phyloP scores from a whole-genome alignment of 768 basidiomycete species.

The Rhodotorula graminis region DNA sequence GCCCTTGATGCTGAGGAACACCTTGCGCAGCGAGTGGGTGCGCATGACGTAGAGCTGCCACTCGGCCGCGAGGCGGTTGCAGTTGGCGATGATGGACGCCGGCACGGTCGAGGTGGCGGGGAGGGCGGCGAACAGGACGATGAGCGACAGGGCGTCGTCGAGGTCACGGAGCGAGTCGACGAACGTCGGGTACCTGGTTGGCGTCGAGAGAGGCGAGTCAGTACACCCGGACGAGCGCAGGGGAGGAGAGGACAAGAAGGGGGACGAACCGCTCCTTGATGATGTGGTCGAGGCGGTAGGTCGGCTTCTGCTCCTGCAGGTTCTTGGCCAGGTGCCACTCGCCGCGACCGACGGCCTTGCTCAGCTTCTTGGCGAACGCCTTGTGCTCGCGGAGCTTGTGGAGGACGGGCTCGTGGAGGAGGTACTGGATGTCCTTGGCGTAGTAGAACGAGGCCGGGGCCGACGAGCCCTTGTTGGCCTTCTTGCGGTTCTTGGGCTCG shows the following conservation, averaged over 20 bases:
- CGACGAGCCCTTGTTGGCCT: conserved; percentile 94
- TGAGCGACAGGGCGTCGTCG: conserved; percentile 93
- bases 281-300: conserved; percentile 87
- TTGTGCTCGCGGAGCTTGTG: conserved; percentile 94
- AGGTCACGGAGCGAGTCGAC: conserved; percentile 91
- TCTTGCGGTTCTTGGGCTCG: conserved; percentile 83
- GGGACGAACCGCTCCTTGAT: conserved; percentile 81
- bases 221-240: not conserved
- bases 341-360: conserved; percentile 81
- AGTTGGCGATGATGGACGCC: conserved; percentile 79
- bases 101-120: conserved; percentile 77
- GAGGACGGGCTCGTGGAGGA: conserved; percentile 92
- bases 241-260: not conserved
- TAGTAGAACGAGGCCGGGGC: conserved; percentile 98
- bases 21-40: conserved; percentile 73
- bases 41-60: conserved; percentile 97
- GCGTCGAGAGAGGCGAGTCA: not conserved
- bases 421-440: conserved; percentile 92
- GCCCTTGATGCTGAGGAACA: conserved; percentile 95
- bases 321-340: conserved; percentile 95
- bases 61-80: conserved; percentile 80
- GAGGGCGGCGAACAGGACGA: conserved; percentile 83
- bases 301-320: conserved; percentile 76
- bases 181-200: conserved; percentile 85
- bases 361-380: conserved; percentile 93